Evolutionary conservation across 1,139 yeast species (phyloP).

Genomic region (Candida smagusa): DNA sequence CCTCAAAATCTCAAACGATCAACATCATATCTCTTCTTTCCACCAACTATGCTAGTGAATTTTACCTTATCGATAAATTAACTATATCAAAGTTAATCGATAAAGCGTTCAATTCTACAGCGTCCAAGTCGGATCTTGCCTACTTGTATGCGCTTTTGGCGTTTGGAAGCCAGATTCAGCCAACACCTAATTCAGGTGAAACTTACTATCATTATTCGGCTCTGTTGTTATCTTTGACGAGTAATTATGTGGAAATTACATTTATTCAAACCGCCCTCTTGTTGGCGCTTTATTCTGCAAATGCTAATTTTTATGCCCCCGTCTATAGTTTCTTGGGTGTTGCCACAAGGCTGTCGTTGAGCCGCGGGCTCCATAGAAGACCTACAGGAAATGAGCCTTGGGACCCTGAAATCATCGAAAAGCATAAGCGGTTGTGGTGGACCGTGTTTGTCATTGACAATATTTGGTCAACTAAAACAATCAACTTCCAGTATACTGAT

Average conservation of each 20-base stretch:
- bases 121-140: conserved; percentile 17
- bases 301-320: conserved; percentile 46
- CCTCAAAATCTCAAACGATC: conserved; percentile 27
- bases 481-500: conserved; percentile 47
- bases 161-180: conserved; percentile 34
- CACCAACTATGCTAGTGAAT: conserved; percentile 36
- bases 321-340: conserved; percentile 50
- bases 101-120: conserved; percentile 4
- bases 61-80: conserved; percentile 33
- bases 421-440: conserved; percentile 53
- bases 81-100: conserved; percentile 2
- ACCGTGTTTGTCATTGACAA: conserved; percentile 49
- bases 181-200: conserved; percentile 20
- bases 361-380: conserved; percentile 43
- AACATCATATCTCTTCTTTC: conserved; percentile 28
- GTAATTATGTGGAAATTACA: conserved; percentile 37
- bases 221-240: conserved; percentile 36
- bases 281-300: conserved; percentile 47
- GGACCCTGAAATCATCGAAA: conserved; percentile 21
- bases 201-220: conserved; percentile 39
- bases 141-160: conserved; percentile 34
- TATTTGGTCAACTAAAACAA: conserved; percentile 49
- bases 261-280: conserved; percentile 46
- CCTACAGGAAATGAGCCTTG: conserved; percentile 7
- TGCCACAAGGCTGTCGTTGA: conserved; percentile 45